Evolutionary conservation across 2,329 filamentous ascomycete genomes (phyloP).

Genomic region (Claviceps cyperi): DNA sequence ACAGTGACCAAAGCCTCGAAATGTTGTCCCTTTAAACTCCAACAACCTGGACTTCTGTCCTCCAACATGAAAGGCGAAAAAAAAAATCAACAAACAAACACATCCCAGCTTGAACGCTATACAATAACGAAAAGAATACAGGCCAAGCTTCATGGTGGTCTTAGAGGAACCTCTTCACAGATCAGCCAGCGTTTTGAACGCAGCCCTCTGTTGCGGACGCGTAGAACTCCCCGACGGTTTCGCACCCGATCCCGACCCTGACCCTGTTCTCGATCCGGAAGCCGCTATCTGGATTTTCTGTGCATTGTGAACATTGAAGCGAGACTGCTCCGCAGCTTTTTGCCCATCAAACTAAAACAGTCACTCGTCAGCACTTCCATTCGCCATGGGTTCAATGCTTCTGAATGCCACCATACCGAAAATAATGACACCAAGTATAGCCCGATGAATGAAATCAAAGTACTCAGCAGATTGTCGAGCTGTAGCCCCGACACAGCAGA

Average conservation of each 20-base stretch:
- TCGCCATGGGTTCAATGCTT: conserved; percentile 1
- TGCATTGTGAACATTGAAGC: conserved; percentile 38
- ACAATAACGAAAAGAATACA: not conserved
- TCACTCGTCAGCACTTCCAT: conserved; percentile 11
- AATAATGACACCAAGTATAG: conserved; percentile 49
- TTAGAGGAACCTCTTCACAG: conserved; percentile 14
- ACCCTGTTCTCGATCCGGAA: conserved; percentile 4
- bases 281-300: conserved; percentile 4
- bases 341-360: conserved; percentile 41
- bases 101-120: not conserved
- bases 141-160: no score
- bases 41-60: not conserved
- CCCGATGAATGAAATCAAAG: conserved; percentile 40
- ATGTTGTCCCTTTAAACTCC: not conserved
- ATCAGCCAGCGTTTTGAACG: conserved; percentile 40
- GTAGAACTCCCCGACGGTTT: conserved; percentile 13
- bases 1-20: not conserved
- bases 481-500: conserved; percentile 15
- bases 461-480: conserved; percentile 31
- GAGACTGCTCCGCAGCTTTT: conserved; percentile 43
- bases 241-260: conserved; percentile 1
- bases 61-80: not conserved
- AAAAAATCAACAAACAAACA: not conserved
- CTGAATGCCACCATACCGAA: conserved; percentile 31
- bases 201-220: conserved; percentile 16